Conservation (phyloP, 2,329 filamentous ascomycete genomes). For the Diaporthe eres region DNA sequence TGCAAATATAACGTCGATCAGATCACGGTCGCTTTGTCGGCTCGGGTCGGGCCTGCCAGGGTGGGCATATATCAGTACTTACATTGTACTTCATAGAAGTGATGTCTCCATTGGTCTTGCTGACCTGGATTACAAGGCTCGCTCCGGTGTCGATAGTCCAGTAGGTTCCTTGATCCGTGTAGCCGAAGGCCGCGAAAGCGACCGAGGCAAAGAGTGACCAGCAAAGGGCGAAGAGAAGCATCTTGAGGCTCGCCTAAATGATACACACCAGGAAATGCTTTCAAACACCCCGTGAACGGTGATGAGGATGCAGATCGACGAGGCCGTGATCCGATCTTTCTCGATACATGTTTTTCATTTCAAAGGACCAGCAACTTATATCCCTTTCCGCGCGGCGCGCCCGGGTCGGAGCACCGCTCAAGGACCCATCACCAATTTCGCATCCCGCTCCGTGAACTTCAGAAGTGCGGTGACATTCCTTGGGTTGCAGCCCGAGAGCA, state of each 20-base stretch:
- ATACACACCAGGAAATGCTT: neutral
- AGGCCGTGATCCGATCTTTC: neutral
- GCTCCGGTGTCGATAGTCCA: constrained; percentile 55
- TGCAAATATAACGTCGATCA: constrained; percentile 29
- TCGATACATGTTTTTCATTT: too few relatives aligned
- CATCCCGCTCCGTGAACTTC: neutral
- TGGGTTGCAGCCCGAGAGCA: neutral
- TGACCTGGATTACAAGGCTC: constrained; percentile 52
- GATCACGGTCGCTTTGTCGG: neutral
- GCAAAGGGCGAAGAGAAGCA: constrained; percentile 48
- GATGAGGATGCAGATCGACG: neutral
- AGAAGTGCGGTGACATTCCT: neutral
- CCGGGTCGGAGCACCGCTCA: too few relatives aligned
- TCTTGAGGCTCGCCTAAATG: constrained; percentile 36
- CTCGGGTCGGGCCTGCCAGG: too few relatives aligned
- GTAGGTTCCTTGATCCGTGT: constrained; percentile 54
- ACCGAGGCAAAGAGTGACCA: constrained; percentile 47
- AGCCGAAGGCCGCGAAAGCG: constrained; percentile 56
- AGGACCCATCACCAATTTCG: constrained; percentile 21
- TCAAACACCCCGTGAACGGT: too few relatives aligned
- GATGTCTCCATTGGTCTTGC: constrained; percentile 53
- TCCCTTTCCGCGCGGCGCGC: neutral
- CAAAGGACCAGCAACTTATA: too few relatives aligned
- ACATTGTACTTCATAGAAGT: constrained; percentile 50
- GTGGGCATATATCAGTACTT: neutral